phyloP scores from a whole-genome alignment of 2,329 filamentous ascomycete species.

The Claviceps paspali region DNA sequence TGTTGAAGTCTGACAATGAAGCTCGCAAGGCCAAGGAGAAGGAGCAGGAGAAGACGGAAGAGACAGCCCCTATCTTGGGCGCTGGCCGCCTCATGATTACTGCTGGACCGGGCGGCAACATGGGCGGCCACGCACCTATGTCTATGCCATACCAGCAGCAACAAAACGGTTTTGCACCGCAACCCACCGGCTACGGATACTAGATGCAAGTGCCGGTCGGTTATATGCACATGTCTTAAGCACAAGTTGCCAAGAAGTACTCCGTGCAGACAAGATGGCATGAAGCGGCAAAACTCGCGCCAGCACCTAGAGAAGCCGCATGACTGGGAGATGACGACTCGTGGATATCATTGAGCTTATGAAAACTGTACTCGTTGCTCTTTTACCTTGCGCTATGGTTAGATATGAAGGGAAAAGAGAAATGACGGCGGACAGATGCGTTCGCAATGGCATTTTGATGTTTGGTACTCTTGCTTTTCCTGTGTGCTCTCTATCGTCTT shows the following conservation, averaged over 20 bases:
- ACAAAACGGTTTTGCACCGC: constrained; percentile 76
- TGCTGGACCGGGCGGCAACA: constrained; percentile 56
- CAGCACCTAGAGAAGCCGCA: neutral
- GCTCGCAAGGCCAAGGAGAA: constrained; percentile 68
- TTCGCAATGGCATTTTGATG: neutral
- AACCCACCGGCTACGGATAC: constrained; percentile 65
- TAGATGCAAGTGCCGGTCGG: constrained; percentile 24
- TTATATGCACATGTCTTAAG: constrained; percentile 5
- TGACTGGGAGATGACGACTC: constrained; percentile 7
- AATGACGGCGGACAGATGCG: neutral
- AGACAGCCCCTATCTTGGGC: constrained; percentile 85
- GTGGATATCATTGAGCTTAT: constrained; percentile 12
- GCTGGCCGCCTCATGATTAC: constrained; percentile 88
- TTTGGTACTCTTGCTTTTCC: neutral
- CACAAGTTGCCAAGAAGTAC: neutral
- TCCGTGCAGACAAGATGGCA: neutral
- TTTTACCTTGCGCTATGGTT: constrained; percentile 1
- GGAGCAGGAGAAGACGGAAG: constrained; percentile 68
- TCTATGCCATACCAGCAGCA: constrained; percentile 56
- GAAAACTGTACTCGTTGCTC: constrained; percentile 3
- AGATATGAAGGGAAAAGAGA: constrained; percentile 3
- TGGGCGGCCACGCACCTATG: constrained; percentile 39
- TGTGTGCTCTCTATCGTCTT: no score
- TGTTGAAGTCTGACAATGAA: constrained; percentile 90
- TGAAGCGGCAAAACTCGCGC: neutral